Percentiles rank a stretch among this genome's conserved stretches.
Evolutionary conservation across 352 stramenopile species (phyloP).

Genomic region (Globisporangium megalacanthum): DNA sequence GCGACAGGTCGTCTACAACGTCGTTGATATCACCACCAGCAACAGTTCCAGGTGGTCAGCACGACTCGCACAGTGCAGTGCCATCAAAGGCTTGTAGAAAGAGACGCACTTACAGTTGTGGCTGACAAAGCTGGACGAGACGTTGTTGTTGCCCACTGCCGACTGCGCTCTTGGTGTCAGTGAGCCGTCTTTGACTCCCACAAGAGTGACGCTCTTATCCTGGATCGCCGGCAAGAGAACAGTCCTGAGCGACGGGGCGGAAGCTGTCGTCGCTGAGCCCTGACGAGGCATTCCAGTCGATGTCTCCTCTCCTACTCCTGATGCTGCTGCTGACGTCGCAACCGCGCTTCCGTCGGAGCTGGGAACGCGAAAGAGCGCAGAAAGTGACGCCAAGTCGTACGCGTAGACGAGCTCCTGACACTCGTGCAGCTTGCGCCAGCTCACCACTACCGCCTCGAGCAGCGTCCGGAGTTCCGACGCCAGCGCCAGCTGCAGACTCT

Average conservation of each 20-base stretch:
- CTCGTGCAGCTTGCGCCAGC: slow-evolving; percentile 29
- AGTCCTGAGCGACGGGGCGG: neutral
- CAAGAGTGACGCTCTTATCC: slow-evolving; percentile 1
- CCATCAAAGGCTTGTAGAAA: neutral
- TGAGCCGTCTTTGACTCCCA: slow-evolving; percentile 2
- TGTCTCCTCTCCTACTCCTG: too few species aligned
- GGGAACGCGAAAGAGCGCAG: slow-evolving; percentile 1
- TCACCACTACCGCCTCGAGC: slow-evolving; percentile 23
- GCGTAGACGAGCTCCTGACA: slow-evolving; percentile 23
- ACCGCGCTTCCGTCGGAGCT: neutral
- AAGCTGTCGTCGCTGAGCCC: neutral
- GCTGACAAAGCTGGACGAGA: neutral
- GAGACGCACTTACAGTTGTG: slow-evolving; percentile 4
- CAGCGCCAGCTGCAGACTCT: slow-evolving; percentile 26
- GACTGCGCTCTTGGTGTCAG: slow-evolving; percentile 2
- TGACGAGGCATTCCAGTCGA: neutral
- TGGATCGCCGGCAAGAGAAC: slow-evolving; percentile 2
- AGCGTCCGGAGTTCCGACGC: slow-evolving; percentile 23
- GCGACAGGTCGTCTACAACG: slow-evolving; percentile 3
- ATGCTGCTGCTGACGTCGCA: neutral
- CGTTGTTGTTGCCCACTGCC: neutral
- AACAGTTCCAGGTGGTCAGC: too few species aligned
- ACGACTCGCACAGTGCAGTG: neutral
- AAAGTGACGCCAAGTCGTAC: slow-evolving; percentile 10
- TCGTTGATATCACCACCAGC: too few species aligned